Conservation (phyloP, 2,329 filamentous ascomycete genomes). For the Pseudogymnoascus sp. region DNA sequence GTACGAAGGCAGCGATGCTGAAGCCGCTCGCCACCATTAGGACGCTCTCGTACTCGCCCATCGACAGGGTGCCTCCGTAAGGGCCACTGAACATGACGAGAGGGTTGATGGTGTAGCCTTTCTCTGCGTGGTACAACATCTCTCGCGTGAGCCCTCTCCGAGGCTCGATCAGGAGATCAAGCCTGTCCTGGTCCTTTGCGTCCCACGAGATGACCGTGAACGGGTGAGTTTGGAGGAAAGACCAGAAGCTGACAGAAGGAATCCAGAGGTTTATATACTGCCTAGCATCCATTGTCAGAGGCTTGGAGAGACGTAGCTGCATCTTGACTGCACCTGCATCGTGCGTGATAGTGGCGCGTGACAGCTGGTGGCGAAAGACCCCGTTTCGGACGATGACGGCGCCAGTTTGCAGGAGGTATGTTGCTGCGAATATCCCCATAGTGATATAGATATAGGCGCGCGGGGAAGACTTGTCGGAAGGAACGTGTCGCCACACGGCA, state of each 20-base stretch:
- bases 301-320: constrained; percentile 14
- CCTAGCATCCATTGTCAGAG: constrained; percentile 14
- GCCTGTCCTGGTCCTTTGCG: constrained; percentile 11
- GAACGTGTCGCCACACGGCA: neutral
- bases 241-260: neutral
- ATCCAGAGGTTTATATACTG: constrained; percentile 13
- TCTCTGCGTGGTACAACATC: constrained; percentile 19
- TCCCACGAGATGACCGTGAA: constrained; percentile 18
- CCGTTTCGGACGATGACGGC: constrained; percentile 16
- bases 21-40: constrained; percentile 30
- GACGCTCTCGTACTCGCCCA: constrained; percentile 25
- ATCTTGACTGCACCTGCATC: constrained; percentile 9
- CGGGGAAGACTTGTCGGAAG: constrained; percentile 12
- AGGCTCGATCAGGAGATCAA: constrained; percentile 28
- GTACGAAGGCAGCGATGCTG: constrained; percentile 28
- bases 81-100: constrained; percentile 26
- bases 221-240: neutral
- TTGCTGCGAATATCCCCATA: constrained; percentile 9
- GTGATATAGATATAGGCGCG: constrained; percentile 16
- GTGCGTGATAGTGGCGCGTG: constrained; percentile 10
- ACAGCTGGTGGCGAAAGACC: constrained; percentile 6
- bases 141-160: constrained; percentile 23
- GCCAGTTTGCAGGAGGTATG: constrained; percentile 10
- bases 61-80: constrained; percentile 23
- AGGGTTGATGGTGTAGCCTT: neutral